Evolutionary conservation across 2,329 filamentous ascomycete species (phyloP), one percentile per base, ranked within the genome.

Genomic region (Phyllosticta ampelicida): DNA sequence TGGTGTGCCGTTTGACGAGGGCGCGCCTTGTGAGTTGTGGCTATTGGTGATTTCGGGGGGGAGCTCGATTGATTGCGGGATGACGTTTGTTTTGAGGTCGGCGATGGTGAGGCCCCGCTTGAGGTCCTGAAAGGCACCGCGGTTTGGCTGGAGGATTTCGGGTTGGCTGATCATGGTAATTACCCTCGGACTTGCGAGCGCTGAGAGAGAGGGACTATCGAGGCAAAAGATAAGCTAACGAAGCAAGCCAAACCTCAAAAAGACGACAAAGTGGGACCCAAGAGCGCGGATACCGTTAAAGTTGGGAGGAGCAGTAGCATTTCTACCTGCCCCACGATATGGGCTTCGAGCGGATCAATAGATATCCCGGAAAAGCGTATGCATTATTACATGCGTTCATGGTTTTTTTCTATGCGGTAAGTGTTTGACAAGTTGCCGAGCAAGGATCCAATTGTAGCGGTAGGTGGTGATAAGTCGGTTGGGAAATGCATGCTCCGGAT

Each of bases 121-220:
- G 50, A 57, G 55, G 55, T 49, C 51, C 21, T 29, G 50, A 30
- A 44, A 56, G 8, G 36, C 54, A 26, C 54, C 54, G 13, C 50
- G 48, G 50, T 10, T 52, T 36, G 50, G 55, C 21, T 50, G 21
- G n/a, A n/a, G 55, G 9, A 57, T n/a, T 10, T 57, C 55, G 23
- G 50, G 21, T n/a, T 57, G 55, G 55, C 55, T 51, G 48, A 57
- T 57, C 55, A 57, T 57, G 10, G 53, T 48, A 21, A 9, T 28
- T 8, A 36, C 26, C 51, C 13, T 6, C n/a, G 16, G 36, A 44
- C 13, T 44, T 44, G 36, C 13, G 36, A 16, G 36, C 2, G 36
- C 3, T n/a, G 13, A 16, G 36, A 5, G 5, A 16, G 6, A 44
- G 13, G 36, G 8, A 44, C 13, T n/a, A n/a, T 44, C 36, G n/a